Evolutionary conservation across 768 basidiomycete species (phyloP).

Genomic region (Trametes cingulata): DNA sequence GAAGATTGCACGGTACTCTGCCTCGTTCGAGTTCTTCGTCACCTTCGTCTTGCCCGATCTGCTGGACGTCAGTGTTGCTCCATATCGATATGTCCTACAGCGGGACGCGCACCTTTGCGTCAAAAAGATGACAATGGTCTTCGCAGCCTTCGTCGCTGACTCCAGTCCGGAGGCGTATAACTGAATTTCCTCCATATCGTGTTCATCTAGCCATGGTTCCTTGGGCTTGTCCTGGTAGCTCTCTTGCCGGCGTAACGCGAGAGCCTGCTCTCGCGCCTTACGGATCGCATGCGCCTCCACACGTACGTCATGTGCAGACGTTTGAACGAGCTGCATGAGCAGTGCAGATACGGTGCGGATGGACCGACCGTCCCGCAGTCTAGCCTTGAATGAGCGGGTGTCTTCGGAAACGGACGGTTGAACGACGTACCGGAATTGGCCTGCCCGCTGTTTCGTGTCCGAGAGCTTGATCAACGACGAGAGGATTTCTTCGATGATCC

Average conservation of each 20-base stretch:
- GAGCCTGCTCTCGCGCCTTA: slow-evolving; percentile 60
- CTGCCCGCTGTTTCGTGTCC: slow-evolving; percentile 86
- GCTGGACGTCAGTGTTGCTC: neutral
- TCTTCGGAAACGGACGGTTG: slow-evolving; percentile 4
- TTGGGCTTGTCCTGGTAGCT: slow-evolving; percentile 51
- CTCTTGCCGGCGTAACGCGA: slow-evolving; percentile 65
- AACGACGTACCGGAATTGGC: slow-evolving; percentile 75
- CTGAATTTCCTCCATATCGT: slow-evolving; percentile 71
- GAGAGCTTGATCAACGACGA: slow-evolving; percentile 87
- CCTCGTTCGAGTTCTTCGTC: slow-evolving; percentile 90
- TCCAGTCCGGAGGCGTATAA: slow-evolving; percentile 75
- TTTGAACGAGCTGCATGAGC: slow-evolving; percentile 94
- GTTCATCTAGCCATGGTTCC: slow-evolving; percentile 64
- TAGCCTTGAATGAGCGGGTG: slow-evolving; percentile 33
- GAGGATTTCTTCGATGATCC: slow-evolving; percentile 98
- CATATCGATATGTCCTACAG: neutral
- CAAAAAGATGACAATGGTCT: slow-evolving; percentile 57
- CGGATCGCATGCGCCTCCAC: slow-evolving; percentile 63
- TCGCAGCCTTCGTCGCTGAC: slow-evolving; percentile 81
- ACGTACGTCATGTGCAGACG: slow-evolving; percentile 86
- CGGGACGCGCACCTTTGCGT: slow-evolving; percentile 32
- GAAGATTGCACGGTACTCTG: slow-evolving; percentile 90
- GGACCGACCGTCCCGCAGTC: slow-evolving; percentile 85
- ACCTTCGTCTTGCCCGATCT: slow-evolving; percentile 86
- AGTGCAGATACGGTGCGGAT: slow-evolving; percentile 94